Evolutionary conservation across 2,329 filamentous ascomycete species (phyloP), one percentile per base, ranked within the genome.

Genomic region (Lachnellula arida): DNA sequence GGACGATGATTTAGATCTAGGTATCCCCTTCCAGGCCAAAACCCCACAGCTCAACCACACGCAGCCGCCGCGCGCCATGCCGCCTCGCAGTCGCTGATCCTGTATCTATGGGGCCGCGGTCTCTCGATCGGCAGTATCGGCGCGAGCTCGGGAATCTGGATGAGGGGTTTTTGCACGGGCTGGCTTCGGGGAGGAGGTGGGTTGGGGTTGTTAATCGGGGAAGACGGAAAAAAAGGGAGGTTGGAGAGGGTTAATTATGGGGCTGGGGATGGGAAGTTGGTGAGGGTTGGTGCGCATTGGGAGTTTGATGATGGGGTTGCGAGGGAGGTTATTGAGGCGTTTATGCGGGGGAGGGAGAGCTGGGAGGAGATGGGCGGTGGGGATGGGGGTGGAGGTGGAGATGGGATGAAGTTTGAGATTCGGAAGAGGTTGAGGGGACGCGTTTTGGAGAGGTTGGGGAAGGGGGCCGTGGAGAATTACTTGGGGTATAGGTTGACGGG

Each of bases 401-500:
- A 11, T 11, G 28, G 11, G 28, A 11, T 11, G 28, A 32, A 8
- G 28, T 32, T 32, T 11, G 28, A 32, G 28, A 3, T 32, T 32
- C 2, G 28, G 28, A 32, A 32, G 28, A 32, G 28, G 9, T 9
- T 32, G 11, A 11, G 2, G 9, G 28, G 25, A 2, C 25, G 25
- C 25, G 25, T 3, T 3, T 3, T 28, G 4, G 6, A 28, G 6
- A 28, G 5, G 7, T 28, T 28, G 25, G 25, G 25, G 28, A 32
- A 32, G 28, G 25, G 2, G 9, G 28, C 28, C 9, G 28, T 32
- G 28, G 28, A 58, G 48, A 54, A 54, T 35, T 49, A 58, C 37
- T 51, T 58, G 7, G 49, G 39, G 51, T 53, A 22, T 23, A 44
- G 50, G 19, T 39, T 53, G 15, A 39, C 5, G 8, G 34, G 51